phyloP scores from a whole-genome alignment of 257 asterid species.

The Ajuga chamaepitys region DNA sequence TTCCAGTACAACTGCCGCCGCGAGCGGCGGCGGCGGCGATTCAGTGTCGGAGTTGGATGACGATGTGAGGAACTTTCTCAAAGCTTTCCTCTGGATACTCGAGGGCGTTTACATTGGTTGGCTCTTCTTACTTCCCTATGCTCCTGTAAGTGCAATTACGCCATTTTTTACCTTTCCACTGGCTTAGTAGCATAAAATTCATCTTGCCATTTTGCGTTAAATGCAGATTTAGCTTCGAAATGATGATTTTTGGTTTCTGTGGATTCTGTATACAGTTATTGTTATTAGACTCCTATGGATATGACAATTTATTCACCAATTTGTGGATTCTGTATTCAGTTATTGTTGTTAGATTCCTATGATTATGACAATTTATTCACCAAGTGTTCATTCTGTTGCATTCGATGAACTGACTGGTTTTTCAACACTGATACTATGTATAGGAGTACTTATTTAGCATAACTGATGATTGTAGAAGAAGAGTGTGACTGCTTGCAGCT shows the following conservation, averaged over 20 bases:
- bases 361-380: background rate
- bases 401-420: background rate
- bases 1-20: constrained; percentile 19
- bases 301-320: background rate
- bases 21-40: constrained; percentile 31
- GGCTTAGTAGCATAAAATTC: background rate
- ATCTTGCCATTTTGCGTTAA: background rate
- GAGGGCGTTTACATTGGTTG: constrained; percentile 71
- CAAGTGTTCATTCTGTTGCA: background rate
- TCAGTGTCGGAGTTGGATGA: constrained; percentile 48
- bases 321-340: background rate
- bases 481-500: background rate
- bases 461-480: background rate
- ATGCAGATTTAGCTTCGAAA: background rate
- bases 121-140: constrained; percentile 94
- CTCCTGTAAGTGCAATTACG: constrained; percentile 51
- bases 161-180: background rate
- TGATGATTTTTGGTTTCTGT: background rate
- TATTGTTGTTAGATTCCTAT: background rate
- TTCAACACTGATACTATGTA: background rate
- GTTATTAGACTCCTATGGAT: background rate
- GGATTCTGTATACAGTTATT: background rate
- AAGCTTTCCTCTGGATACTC: constrained; percentile 51
- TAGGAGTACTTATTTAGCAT: background rate
- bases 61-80: constrained; percentile 35